phyloP scores from a whole-genome alignment of 495 filamentous ascomycete species.

The Penicillium psychrofluorescens region DNA sequence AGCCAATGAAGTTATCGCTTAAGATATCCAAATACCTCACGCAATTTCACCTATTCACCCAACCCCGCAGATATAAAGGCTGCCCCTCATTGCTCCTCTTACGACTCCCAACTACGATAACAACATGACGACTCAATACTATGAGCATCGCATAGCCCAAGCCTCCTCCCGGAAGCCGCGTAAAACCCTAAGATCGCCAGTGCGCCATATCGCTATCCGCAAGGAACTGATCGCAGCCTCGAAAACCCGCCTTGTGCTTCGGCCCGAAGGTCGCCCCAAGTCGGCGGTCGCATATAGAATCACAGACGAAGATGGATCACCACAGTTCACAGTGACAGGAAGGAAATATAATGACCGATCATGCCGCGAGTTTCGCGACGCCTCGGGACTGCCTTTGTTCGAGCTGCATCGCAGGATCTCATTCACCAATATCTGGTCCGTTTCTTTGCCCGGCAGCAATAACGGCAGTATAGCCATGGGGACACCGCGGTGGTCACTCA shows the following conservation, averaged over 20 bases:
- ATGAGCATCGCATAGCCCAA: slow-evolving; percentile 7
- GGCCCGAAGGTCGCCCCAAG: slow-evolving; percentile 9
- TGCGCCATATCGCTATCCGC: slow-evolving; percentile 17
- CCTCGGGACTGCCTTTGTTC: slow-evolving; percentile 17
- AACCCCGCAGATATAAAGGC: not conserved
- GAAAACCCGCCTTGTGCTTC: slow-evolving; percentile 15
- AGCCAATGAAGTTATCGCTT: too few species aligned
- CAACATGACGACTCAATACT: not conserved
- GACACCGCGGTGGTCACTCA: too few species aligned
- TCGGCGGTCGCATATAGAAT: slow-evolving; percentile 18
- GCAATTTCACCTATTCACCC: not conserved
- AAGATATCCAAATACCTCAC: not conserved
- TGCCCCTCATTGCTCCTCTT: slow-evolving; percentile 6
- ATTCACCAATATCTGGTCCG: too few species aligned
- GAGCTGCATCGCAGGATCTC: too few species aligned
- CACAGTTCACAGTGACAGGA: slow-evolving; percentile 15
- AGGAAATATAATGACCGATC: slow-evolving; percentile 14
- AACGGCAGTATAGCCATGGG: too few species aligned
- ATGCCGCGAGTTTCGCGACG: slow-evolving; percentile 21
- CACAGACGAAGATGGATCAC: slow-evolving; percentile 11
- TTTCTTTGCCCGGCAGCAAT: too few species aligned
- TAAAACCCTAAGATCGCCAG: slow-evolving; percentile 11
- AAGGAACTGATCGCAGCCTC: slow-evolving; percentile 12
- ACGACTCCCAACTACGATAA: not conserved
- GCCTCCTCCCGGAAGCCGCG: slow-evolving; percentile 5